Evolutionary conservation across 2,329 filamentous ascomycete species (phyloP), one percentile per base, ranked within the genome.

Genomic region (Byssochlamys sp.): DNA sequence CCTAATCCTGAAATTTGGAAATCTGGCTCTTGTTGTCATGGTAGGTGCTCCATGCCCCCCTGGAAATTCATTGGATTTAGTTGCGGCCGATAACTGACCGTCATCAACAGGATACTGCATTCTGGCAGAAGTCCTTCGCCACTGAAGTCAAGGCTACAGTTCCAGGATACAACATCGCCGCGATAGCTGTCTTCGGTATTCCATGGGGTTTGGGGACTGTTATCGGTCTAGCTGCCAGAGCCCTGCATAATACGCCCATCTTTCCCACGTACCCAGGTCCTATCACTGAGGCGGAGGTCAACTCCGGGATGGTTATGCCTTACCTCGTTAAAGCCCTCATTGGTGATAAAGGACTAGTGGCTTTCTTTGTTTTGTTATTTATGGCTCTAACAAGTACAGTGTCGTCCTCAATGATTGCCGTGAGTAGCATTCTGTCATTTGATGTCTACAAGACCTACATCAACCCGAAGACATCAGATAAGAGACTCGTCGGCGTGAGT

Each of bases 61-160:
- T 45, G 39, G 12, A 33, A 33, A 45, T n/a, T 4, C 5, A 9
- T 9, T 3, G 14, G 5, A 19, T n/a, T 19, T 45, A 1, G 1
- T 24, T n/a, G 2, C 4, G 5, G 39, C n/a, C 39, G 19, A 45
- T 45, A 45, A 14, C 39, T 45, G 2, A 45, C 39, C 9, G n/a
- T 19, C 5, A 54, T 6, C 6, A 31, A 26, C 55, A 71, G 66
- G 76, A 81, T 60, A 81, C 78, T 3, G 78, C 74, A 1, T 81
- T 81, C 65, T 81, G 77, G 77, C 78, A 80, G 57, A 81, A 81
- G 66, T 76, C 74, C 0, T 81, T 81, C 59, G 77, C 77, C 1
- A 73, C 76, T 0, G 76, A 79, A 57, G 75, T 79, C 0, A 69
- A 73, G 11, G 72, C 78, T 1, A 78, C 77, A 0, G 78, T 80